Percentiles rank a stretch among this genome's conserved stretches.
Conservation (phyloP, 352 stramenopile species). For the Phytophthora multivora region DNA sequence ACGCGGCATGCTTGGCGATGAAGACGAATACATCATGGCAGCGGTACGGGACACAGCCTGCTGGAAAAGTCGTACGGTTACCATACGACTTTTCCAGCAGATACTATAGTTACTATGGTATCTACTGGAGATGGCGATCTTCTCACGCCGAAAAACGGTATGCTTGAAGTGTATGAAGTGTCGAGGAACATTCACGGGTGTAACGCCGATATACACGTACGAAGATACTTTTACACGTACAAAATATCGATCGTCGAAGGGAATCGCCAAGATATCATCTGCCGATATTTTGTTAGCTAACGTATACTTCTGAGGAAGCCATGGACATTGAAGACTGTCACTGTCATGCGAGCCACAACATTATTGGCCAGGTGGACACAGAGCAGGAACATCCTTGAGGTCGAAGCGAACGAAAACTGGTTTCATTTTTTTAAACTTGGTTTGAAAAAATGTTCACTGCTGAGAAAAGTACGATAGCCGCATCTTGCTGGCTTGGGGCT, state of each 20-base stretch:
- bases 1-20: background rate
- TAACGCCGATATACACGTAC: background rate
- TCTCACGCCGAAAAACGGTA: background rate
- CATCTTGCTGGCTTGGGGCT: constrained; percentile 20
- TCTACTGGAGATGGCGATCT: background rate
- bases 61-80: background rate
- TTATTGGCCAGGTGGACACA: too few relatives aligned
- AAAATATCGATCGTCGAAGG: background rate
- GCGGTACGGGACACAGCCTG: constrained; percentile 15
- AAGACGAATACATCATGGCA: background rate
- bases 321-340: too few relatives aligned
- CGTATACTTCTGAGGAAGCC: background rate
- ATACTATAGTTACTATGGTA: too few relatives aligned
- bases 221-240: constrained; percentile 11
- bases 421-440: background rate
- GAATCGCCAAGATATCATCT: too few relatives aligned
- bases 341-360: too few relatives aligned
- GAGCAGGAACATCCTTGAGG: too few relatives aligned
- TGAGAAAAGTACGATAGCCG: constrained; percentile 16
- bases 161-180: constrained; percentile 3
- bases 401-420: too few relatives aligned
- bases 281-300: too few relatives aligned
- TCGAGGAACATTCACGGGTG: constrained; percentile 6
- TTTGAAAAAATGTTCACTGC: background rate
- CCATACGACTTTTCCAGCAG: too few relatives aligned